Percentiles rank a stretch among this genome's conserved stretches.
These are phyloP conservation scores for Nigrospora sphaerica DNA, from an alignment of 2,329 filamentous ascomycete species.

Conservation along the genomic window DNA sequence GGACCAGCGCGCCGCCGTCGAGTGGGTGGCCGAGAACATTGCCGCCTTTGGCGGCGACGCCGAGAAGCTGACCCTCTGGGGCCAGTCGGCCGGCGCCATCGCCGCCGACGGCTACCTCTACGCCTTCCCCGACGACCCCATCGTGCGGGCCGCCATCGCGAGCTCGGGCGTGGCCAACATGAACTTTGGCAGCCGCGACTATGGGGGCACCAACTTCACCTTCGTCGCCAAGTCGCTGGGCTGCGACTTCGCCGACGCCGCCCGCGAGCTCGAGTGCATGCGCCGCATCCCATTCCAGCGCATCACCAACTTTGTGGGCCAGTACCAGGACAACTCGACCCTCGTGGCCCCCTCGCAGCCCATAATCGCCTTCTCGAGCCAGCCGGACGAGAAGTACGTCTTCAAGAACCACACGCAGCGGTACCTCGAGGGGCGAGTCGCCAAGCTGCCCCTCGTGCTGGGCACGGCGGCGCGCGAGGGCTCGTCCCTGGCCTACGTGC, in stretches of 20 bases:
- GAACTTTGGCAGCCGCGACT: conserved; percentile 3
- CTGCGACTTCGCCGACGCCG: not conserved
- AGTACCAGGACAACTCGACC: not conserved
- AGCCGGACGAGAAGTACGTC: not conserved
- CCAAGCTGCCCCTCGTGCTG: too few species aligned
- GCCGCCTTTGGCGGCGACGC: conserved; percentile 44
- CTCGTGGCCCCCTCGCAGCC: conserved; percentile 4
- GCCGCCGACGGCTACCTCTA: conserved; percentile 21
- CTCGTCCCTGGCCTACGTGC: too few species aligned
- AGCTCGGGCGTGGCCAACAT: not conserved
- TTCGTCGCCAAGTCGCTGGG: too few species aligned
- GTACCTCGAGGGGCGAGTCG: too few species aligned
- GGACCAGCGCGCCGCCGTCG: conserved; percentile 41
- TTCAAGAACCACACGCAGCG: not conserved
- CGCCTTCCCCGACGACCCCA: conserved; percentile 32
- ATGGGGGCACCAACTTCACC: too few species aligned
- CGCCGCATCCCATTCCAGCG: too few species aligned
- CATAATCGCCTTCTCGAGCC: too few species aligned
- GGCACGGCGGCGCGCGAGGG: too few species aligned
- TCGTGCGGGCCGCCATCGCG: conserved; percentile 37
- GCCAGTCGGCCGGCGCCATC: conserved; percentile 39
- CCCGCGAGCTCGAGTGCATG: too few species aligned
- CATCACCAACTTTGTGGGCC: too few species aligned
- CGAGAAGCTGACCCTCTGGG: conserved; percentile 41
- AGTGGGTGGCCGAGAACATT: conserved; percentile 47